Evolutionary conservation across 306 rosid species (phyloP).

Genomic region (Rosa persica): DNA sequence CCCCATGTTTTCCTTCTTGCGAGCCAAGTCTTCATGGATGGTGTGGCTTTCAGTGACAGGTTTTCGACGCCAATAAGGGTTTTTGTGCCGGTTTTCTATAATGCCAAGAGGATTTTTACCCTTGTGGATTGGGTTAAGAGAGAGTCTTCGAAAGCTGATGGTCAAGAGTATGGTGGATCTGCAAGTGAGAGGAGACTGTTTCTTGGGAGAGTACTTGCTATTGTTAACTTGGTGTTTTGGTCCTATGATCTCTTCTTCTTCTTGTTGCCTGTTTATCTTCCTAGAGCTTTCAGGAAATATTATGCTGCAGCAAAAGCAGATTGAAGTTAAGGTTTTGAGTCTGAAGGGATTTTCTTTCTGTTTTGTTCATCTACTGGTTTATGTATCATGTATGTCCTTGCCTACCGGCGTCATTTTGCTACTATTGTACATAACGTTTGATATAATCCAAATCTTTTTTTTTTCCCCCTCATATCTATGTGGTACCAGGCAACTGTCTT

Average conservation of each 20-base stretch:
- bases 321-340: background rate
- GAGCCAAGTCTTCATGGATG: slow-evolving; percentile 86
- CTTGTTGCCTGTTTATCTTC: slow-evolving; percentile 80
- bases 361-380: background rate
- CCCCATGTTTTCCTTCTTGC: slow-evolving; percentile 80
- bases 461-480: too few relatives aligned
- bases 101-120: slow-evolving; percentile 66
- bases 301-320: slow-evolving; percentile 40
- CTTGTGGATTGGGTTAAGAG: slow-evolving; percentile 65
- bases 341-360: background rate
- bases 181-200: slow-evolving; percentile 32
- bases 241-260: slow-evolving; percentile 78
- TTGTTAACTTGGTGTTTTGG: slow-evolving; percentile 84
- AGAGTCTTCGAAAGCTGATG: slow-evolving; percentile 51
- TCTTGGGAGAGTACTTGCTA: slow-evolving; percentile 65
- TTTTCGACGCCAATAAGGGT: slow-evolving; percentile 67
- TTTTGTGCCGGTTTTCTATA: slow-evolving; percentile 71
- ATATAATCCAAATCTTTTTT: too few relatives aligned
- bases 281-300: slow-evolving; percentile 63
- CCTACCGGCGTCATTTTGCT: background rate
- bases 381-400: background rate
- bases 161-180: slow-evolving; percentile 41
- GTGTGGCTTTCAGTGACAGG: slow-evolving; percentile 44
- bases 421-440: background rate
- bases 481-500: too few relatives aligned